Percentiles rank a stretch among this genome's conserved stretches.
These are phyloP conservation scores for Podospora pseudocomata DNA, from an alignment of 495 filamentous ascomycete species.

Conservation along the genomic window DNA sequence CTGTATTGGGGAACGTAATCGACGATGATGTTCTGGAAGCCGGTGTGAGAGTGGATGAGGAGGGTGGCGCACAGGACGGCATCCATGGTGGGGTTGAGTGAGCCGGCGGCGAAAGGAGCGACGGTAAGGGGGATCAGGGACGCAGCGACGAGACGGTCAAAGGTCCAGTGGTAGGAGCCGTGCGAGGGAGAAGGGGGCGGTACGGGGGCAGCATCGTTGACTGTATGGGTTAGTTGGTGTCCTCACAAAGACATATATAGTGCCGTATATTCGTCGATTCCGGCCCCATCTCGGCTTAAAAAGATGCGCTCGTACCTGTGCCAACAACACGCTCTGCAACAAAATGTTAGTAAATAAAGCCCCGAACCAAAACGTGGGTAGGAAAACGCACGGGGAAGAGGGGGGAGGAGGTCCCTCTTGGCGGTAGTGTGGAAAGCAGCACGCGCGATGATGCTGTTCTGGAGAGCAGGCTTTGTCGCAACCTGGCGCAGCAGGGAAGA, in stretches of 20 bases:
- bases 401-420: slow-evolving; percentile 62
- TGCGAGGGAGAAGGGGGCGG: slow-evolving; percentile 67
- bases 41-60: slow-evolving; percentile 89
- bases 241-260: neutral
- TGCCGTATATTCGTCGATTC: neutral
- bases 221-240: slow-evolving; percentile 39
- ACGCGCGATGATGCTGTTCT: slow-evolving; percentile 31
- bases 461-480: slow-evolving; percentile 28
- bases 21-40: slow-evolving; percentile 83
- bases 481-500: slow-evolving; percentile 52
- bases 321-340: slow-evolving; percentile 68
- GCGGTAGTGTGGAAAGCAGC: slow-evolving; percentile 70
- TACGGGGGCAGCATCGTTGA: slow-evolving; percentile 83
- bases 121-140: slow-evolving; percentile 81
- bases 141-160: slow-evolving; percentile 78
- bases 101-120: slow-evolving; percentile 86
- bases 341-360: slow-evolving; percentile 18
- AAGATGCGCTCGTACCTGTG: slow-evolving; percentile 58
- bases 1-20: slow-evolving; percentile 81
- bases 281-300: neutral
- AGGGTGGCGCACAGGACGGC: slow-evolving; percentile 77
- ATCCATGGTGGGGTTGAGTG: slow-evolving; percentile 84
- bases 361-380: slow-evolving; percentile 6
- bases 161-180: slow-evolving; percentile 97
- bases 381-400: slow-evolving; percentile 28